phyloP scores from a whole-genome alignment of 192 early-diverging fungal species.

The Entomortierella chlamydospora region DNA sequence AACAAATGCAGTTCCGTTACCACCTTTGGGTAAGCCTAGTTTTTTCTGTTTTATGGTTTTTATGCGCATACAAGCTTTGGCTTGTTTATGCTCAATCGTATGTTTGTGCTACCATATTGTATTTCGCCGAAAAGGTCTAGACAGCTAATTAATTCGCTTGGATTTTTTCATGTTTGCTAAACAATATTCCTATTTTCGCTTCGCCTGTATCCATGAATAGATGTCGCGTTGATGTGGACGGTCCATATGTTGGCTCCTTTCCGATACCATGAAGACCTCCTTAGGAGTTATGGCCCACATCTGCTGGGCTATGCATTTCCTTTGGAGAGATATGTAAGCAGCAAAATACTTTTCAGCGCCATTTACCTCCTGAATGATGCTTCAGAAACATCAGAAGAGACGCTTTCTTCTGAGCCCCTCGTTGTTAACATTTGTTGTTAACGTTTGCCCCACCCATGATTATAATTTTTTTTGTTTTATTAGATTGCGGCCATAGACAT shows the following conservation, averaged over 20 bases:
- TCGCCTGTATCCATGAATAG: constrained; percentile 30
- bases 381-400: neutral
- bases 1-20: constrained; percentile 52
- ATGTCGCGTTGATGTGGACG: constrained; percentile 75
- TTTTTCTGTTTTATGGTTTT: neutral
- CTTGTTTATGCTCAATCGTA: too few relatives aligned
- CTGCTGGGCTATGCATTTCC: constrained; percentile 61
- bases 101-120: neutral
- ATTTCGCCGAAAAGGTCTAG: neutral
- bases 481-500: constrained; percentile 55
- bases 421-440: neutral
- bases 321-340: constrained; percentile 54
- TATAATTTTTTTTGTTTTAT: neutral
- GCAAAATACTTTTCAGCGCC: neutral
- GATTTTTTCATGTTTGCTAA: neutral
- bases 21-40: constrained; percentile 54
- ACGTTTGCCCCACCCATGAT: neutral
- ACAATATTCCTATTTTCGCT: neutral
- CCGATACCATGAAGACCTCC: constrained; percentile 70
- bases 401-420: constrained; percentile 1
- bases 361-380: neutral
- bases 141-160: neutral
- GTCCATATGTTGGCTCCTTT: constrained; percentile 68
- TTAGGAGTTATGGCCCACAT: constrained; percentile 56
- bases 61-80: too few relatives aligned